These are phyloP conservation scores for Solanum clarkiae DNA, from an alignment of 257 asterid genomes.

Conservation along the genomic window DNA sequence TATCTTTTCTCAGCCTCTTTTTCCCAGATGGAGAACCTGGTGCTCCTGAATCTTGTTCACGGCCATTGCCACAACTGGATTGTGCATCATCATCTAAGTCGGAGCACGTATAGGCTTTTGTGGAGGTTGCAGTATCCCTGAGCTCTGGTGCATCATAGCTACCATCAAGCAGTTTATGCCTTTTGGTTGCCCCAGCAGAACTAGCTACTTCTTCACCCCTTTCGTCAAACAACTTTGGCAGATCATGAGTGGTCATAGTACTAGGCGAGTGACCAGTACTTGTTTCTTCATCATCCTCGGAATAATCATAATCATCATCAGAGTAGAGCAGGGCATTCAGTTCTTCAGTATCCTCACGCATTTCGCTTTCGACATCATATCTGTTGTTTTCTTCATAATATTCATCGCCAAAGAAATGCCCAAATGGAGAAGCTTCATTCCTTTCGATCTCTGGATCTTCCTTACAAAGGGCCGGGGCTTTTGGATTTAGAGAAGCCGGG, in stretches of 20 bases:
- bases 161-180: slow-evolving; percentile 37
- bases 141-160: slow-evolving; percentile 8
- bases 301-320: slow-evolving; percentile 35
- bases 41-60: slow-evolving; percentile 6
- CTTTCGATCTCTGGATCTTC: slow-evolving; percentile 15
- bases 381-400: slow-evolving; percentile 19
- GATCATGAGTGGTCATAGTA: slow-evolving; percentile 43
- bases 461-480: slow-evolving; percentile 11
- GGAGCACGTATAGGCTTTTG: slow-evolving; percentile 15
- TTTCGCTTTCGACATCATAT: slow-evolving; percentile 31
- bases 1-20: slow-evolving; percentile 47
- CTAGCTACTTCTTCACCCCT: slow-evolving; percentile 54
- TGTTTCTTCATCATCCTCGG: slow-evolving; percentile 61
- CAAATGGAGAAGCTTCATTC: slow-evolving; percentile 4
- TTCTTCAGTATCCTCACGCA: slow-evolving; percentile 85
- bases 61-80: slow-evolving; percentile 38
- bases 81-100: slow-evolving; percentile 53
- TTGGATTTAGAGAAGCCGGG: slow-evolving; percentile 20
- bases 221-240: slow-evolving; percentile 23
- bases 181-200: slow-evolving; percentile 35
- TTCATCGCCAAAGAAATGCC: slow-evolving; percentile 13
- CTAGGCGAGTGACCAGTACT: slow-evolving; percentile 97
- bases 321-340: slow-evolving; percentile 74
- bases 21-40: slow-evolving; percentile 14
- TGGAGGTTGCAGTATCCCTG: slow-evolving; percentile 5